Base-by-base conservation (phyloP, 2,329 filamentous ascomycete species). In the Epichloe amarillans region DNA sequence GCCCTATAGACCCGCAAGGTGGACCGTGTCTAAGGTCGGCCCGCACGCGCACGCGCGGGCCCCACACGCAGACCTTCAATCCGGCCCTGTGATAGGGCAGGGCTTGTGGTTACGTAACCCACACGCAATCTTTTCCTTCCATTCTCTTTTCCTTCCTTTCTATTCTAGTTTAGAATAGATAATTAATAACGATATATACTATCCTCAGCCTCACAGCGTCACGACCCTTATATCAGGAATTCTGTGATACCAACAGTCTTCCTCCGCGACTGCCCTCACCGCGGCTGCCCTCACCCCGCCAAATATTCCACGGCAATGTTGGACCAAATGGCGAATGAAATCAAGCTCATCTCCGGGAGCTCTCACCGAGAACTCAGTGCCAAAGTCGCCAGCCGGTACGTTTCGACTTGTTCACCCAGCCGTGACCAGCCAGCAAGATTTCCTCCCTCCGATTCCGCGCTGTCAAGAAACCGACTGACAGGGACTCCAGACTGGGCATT, bases 401-500 rank as follows among this genome's bases (percentile, higher is more conserved):
- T 61, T 30, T 38, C 17, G 21, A 42, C 30, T 42, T 21, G 12
- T n/a, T 14, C 17, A 14, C 43, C 35, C 43, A 17, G 43, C 19
- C 43, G 40, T 42, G 8, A 36, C 30, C 12, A 8, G 36, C 14
- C 15, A 26, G 40, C 40, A 33, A 14, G 26, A 17, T 1, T 7
- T 21, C 26, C 46, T 38, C 14, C 19, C 47, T 21, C 49, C 51
- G 51, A 50, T 40, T 52, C 52, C 56, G 52, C 49, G n/a, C 30
- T 23, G 33, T 46, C 23, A 33, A 26, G n/a, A 36, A 41, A n/a
- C n/a, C 26, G 35, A 56, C 58, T 66, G 56, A 62, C 57, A 49
- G 50, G 12, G 17, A 46, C 17, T 45, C 38, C 64, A 88, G 84
- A 62, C 77, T 88, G 54, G 84, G 85, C 58, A 86, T 88, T 61